Percentiles rank a stretch among this genome's conserved stretches.
Conservation (phyloP, 352 stramenopile species). For the Phytophthora citrophthora region DNA sequence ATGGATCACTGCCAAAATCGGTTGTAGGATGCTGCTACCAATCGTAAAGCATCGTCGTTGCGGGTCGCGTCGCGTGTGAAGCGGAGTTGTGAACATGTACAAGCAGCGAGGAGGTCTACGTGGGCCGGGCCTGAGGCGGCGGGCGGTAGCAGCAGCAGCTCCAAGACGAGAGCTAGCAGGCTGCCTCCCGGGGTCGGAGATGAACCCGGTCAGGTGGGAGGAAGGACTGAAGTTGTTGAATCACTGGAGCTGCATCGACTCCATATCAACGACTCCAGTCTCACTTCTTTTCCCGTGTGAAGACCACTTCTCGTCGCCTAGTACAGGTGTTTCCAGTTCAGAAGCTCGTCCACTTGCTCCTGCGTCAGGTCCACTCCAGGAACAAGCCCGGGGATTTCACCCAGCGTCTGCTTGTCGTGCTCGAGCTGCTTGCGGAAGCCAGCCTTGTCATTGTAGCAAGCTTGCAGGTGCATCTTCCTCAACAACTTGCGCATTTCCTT, state of each 20-base stretch:
- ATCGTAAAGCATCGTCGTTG: constrained; percentile 57
- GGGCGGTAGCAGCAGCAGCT: constrained; percentile 16
- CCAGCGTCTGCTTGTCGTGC: constrained; percentile 72
- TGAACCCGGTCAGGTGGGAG: constrained; percentile 12
- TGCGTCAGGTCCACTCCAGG: constrained; percentile 56
- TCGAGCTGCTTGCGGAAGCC: constrained; percentile 66
- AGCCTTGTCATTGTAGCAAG: constrained; percentile 55
- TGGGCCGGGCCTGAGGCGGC: constrained; percentile 10
- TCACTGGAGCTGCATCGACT: neutral
- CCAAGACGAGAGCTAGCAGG: constrained; percentile 5
- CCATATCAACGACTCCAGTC: neutral
- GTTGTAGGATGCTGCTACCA: constrained; percentile 53
- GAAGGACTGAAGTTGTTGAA: constrained; percentile 4
- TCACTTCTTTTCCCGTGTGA: constrained; percentile 4
- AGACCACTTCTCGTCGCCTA: constrained; percentile 26
- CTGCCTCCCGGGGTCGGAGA: constrained; percentile 22
- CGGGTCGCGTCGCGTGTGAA: constrained; percentile 27
- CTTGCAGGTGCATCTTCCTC: constrained; percentile 80
- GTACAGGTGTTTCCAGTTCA: constrained; percentile 88
- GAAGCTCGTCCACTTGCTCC: constrained; percentile 70
- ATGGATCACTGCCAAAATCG: constrained; percentile 45
- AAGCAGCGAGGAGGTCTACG: constrained; percentile 32
- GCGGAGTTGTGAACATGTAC: constrained; percentile 24
- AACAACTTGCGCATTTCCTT: constrained; percentile 83
- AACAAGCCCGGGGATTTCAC: constrained; percentile 64